Percentiles rank a stretch among this genome's conserved stretches.
Evolutionary conservation across 228 moss, liverwort and hornwort species (phyloP).

Genomic region (Sphagnum magellanicum): DNA sequence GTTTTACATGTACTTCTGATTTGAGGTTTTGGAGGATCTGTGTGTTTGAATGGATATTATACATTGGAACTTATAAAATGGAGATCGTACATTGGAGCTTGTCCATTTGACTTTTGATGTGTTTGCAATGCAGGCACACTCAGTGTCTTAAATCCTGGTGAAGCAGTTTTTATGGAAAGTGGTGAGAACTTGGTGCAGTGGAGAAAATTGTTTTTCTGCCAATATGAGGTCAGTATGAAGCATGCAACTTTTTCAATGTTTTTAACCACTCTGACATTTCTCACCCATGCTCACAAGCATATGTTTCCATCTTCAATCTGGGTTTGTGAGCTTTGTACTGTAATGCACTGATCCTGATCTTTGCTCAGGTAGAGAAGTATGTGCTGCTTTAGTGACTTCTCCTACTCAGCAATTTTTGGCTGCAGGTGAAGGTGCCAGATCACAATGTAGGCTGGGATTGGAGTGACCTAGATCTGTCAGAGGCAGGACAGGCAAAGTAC

Average conservation of each 20-base stretch:
- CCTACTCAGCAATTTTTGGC: background rate
- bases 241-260: too few relatives aligned
- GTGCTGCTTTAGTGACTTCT: constrained; percentile 1
- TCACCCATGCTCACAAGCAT: too few relatives aligned
- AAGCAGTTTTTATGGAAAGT: constrained; percentile 53
- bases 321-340: too few relatives aligned
- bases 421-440: constrained; percentile 78
- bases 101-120: constrained; percentile 5
- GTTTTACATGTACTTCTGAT: too few relatives aligned
- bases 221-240: constrained; percentile 45
- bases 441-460: constrained; percentile 91
- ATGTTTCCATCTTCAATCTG: too few relatives aligned
- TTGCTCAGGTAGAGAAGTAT: too few relatives aligned
- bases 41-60: too few relatives aligned
- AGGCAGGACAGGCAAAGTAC: constrained; percentile 44
- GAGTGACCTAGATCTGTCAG: constrained; percentile 41
- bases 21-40: too few relatives aligned
- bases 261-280: too few relatives aligned
- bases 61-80: too few relatives aligned
- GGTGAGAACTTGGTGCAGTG: constrained; percentile 79
- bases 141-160: constrained; percentile 59
- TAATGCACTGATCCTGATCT: too few relatives aligned
- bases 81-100: too few relatives aligned
- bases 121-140: constrained; percentile 61
- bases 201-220: constrained; percentile 67